Evolutionary conservation across 2,329 filamentous ascomycete genomes (phyloP).

Genomic region (Colletotrichum filicis): DNA sequence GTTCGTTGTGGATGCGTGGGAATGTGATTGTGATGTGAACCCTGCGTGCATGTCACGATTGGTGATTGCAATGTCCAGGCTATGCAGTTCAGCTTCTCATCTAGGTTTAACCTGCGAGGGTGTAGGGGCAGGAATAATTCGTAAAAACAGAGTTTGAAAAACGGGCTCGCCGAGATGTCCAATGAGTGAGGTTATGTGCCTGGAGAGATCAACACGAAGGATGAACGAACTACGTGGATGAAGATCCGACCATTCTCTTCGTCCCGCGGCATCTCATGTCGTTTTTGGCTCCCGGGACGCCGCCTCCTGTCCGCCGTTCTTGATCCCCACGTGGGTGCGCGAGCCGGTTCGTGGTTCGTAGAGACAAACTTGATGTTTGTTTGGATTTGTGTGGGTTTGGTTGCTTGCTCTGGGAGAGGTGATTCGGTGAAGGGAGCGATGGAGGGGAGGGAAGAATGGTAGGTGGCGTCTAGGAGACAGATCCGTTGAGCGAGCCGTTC

Average conservation of each 20-base stretch:
- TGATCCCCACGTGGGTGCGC: neutral
- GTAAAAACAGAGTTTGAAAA: neutral
- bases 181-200: neutral
- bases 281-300: neutral
- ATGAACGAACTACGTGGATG: neutral
- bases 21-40: neutral
- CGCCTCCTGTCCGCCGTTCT: neutral
- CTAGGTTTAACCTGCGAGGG: neutral
- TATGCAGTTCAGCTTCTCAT: neutral
- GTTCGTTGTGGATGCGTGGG: neutral
- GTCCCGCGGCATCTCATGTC: neutral
- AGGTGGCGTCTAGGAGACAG: neutral
- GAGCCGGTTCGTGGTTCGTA: neutral
- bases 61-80: too few relatives aligned
- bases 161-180: neutral
- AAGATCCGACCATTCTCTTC: neutral
- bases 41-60: neutral
- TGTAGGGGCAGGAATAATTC: neutral
- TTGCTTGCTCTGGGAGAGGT: neutral
- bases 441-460: neutral
- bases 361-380: neutral
- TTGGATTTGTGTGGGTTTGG: neutral
- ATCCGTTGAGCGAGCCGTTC: neutral
- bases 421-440: neutral
- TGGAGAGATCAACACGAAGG: neutral